phyloP scores from a whole-genome alignment of 805 yeast species.

The Tetrapisispora namnaoensis region DNA sequence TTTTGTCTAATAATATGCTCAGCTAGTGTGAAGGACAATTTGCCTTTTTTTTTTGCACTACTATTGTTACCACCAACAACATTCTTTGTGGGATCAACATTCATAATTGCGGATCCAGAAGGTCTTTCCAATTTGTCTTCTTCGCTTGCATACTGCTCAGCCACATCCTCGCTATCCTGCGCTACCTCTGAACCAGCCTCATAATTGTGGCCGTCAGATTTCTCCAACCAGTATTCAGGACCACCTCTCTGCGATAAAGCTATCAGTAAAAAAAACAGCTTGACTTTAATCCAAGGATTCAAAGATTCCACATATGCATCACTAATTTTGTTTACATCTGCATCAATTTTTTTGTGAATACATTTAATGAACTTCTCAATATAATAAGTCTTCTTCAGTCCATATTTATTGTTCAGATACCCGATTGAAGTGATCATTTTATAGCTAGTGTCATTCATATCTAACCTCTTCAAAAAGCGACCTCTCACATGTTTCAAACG shows the following conservation, averaged over 20 bases:
- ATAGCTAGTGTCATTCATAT: slow-evolving; percentile 22
- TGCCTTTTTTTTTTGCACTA: slow-evolving; percentile 2
- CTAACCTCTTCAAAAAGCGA: slow-evolving; percentile 19
- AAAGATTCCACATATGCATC: slow-evolving; percentile 16
- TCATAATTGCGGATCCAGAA: not conserved
- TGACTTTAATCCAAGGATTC: slow-evolving; percentile 25
- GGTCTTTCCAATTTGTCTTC: not conserved
- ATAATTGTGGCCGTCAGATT: slow-evolving; percentile 10
- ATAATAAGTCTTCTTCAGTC: slow-evolving; percentile 23
- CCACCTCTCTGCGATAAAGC: slow-evolving; percentile 29
- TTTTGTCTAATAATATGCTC: slow-evolving; percentile 28
- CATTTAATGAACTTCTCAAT: slow-evolving; percentile 24
- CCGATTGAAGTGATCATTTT: slow-evolving; percentile 25
- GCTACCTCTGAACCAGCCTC: not conserved
- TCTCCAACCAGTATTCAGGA: slow-evolving; percentile 29
- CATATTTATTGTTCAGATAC: slow-evolving; percentile 26
- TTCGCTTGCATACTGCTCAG: not conserved
- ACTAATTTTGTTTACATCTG: slow-evolving; percentile 20
- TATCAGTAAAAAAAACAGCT: slow-evolving; percentile 23
- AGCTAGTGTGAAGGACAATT: slow-evolving; percentile 18
- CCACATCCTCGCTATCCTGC: not conserved
- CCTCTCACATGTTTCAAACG: slow-evolving; percentile 4
- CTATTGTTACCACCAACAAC: not conserved
- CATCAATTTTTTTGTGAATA: slow-evolving; percentile 24
- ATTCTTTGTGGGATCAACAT: not conserved